Conservation (phyloP, 768 basidiomycete genomes). For the Strobilomyces echinocephalus region DNA sequence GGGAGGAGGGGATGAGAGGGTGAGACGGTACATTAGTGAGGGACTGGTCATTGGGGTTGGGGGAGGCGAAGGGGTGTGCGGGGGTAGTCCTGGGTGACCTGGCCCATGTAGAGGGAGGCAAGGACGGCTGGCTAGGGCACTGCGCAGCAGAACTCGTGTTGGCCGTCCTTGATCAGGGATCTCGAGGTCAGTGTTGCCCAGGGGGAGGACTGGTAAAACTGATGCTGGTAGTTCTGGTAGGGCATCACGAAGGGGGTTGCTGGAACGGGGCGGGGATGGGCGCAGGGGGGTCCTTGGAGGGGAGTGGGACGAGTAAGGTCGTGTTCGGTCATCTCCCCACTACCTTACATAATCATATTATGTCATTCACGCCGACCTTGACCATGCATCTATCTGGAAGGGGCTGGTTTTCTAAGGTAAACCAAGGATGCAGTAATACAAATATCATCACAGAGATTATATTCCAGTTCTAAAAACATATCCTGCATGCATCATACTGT, state of each 20-base stretch:
- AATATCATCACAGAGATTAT: no score
- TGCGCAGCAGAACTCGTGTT: slow-evolving; percentile 68
- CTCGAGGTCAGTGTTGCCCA: slow-evolving; percentile 65
- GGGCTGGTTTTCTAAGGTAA: no score
- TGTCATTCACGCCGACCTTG: no score
- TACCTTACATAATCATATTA: no score
- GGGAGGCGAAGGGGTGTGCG: slow-evolving; percentile 2
- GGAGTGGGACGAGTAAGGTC: slow-evolving; percentile 46
- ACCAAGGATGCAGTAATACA: no score
- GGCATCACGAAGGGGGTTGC: slow-evolving; percentile 37
- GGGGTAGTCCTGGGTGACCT: slow-evolving; percentile 27
- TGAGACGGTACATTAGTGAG: slow-evolving; percentile 33
- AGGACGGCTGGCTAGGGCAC: slow-evolving; percentile 62
- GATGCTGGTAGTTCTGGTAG: slow-evolving; percentile 31
- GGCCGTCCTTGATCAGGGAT: slow-evolving; percentile 67
- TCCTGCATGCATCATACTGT: no score
- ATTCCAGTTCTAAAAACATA: no score
- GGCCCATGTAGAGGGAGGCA: slow-evolving; percentile 60
- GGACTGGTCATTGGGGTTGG: slow-evolving; percentile 6
- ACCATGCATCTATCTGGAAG: no score
- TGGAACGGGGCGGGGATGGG: slow-evolving; percentile 38
- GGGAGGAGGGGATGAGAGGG: slow-evolving; percentile 1
- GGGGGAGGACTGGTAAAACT: slow-evolving; percentile 36
- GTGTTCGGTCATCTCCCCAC: no score
- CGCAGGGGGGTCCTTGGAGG: slow-evolving; percentile 46